Percentiles rank a stretch among this genome's conserved stretches.
phyloP scores from a whole-genome alignment of 2,329 filamentous ascomycete species.

The Apiospora malaysiana region DNA sequence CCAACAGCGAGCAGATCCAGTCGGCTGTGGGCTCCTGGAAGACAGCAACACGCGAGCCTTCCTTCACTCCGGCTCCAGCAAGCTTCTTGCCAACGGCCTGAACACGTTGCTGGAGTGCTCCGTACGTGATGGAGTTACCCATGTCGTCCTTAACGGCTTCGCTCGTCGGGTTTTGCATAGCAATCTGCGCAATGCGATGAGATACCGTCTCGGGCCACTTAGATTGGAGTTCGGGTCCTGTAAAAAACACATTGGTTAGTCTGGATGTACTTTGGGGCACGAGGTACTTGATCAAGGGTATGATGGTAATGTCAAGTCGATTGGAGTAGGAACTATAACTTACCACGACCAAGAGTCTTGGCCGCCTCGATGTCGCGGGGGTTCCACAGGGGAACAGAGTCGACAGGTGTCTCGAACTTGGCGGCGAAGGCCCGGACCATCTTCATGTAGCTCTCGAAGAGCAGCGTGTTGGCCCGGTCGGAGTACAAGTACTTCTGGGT shows the following conservation, averaged over 20 bases:
- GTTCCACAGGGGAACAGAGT: constrained; percentile 29
- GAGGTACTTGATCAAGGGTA: too few species aligned
- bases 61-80: neutral
- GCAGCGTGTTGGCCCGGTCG: neutral
- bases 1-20: neutral
- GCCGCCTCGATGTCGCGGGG: constrained; percentile 16
- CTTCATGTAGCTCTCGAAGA: constrained; percentile 26
- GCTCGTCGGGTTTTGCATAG: neutral
- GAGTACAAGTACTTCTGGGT: constrained; percentile 42
- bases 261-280: too few species aligned
- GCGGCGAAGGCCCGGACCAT: constrained; percentile 11
- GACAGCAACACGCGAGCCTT: neutral
- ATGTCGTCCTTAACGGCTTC: neutral
- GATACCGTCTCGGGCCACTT: constrained; percentile 24
- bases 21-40: neutral
- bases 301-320: too few species aligned
- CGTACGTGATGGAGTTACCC: neutral
- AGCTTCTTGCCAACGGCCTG: neutral
- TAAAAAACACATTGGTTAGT: neutral
- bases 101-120: neutral
- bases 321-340: constrained; percentile 25
- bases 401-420: constrained; percentile 27
- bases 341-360: constrained; percentile 22
- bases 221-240: constrained; percentile 16
- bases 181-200: neutral